Conservation (phyloP, 495 filamentous ascomycete species). For the Parathielavia appendiculata region DNA sequence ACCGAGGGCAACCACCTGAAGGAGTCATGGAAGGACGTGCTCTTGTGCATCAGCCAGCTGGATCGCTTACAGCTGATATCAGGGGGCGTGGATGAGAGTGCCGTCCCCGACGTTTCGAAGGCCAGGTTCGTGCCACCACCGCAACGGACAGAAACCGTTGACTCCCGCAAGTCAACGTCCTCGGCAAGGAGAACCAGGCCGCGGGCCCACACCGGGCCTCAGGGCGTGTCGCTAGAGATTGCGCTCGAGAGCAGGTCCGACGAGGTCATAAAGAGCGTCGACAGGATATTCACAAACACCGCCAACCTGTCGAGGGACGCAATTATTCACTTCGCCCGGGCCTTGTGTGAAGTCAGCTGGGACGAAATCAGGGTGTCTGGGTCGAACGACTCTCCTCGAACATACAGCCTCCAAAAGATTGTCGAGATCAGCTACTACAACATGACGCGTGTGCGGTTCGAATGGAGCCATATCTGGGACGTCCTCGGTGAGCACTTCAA, state of each 20-base stretch:
- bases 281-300: conserved; percentile 93
- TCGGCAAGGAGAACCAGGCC: conserved; percentile 58
- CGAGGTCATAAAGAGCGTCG: conserved; percentile 86
- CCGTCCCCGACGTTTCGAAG: conserved; percentile 87
- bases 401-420: conserved; percentile 94
- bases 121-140: conserved; percentile 60
- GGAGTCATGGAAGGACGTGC: conserved; percentile 87
- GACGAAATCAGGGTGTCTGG: conserved; percentile 97
- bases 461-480: conserved; percentile 97
- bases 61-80: conserved; percentile 94
- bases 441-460: conserved; percentile 95
- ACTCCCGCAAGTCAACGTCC: conserved; percentile 63
- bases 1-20: conserved; percentile 86
- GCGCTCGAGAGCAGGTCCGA: conserved; percentile 87
- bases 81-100: conserved; percentile 85
- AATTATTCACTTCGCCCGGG: conserved; percentile 94
- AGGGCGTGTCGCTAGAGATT: conserved; percentile 75
- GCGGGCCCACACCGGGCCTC: conserved; percentile 57
- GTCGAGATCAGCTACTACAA: conserved; percentile 99
- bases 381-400: conserved; percentile 87
- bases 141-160: conserved; percentile 38
- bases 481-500: conserved; percentile 97
- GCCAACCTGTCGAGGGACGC: conserved; percentile 89
- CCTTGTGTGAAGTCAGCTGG: conserved; percentile 95
- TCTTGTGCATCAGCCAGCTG: conserved; percentile 93